Conservation (phyloP, 2,329 filamentous ascomycete genomes). For the Aspergillus puulaauensis region DNA sequence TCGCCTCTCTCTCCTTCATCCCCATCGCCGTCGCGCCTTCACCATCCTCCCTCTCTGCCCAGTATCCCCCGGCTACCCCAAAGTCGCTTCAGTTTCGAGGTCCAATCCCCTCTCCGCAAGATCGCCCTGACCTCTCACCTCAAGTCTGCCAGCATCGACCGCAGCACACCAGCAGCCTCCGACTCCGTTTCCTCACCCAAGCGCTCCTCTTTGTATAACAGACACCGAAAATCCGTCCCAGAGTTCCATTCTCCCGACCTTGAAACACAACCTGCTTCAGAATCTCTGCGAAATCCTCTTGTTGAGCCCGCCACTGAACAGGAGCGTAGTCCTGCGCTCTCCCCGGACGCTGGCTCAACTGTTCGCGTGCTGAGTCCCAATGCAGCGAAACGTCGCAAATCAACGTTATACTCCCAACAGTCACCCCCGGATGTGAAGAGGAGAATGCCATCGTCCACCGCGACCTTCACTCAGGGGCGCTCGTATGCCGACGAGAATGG, state of each 20-base stretch:
- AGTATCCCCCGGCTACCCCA: slow-evolving; percentile 20
- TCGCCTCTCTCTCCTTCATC: slow-evolving; percentile 8
- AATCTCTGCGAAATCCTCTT: slow-evolving; percentile 15
- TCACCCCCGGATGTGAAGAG: slow-evolving; percentile 30
- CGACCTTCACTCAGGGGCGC: slow-evolving; percentile 30
- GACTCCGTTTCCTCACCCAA: slow-evolving; percentile 53
- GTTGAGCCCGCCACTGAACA: slow-evolving; percentile 13
- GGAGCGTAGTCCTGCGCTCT: slow-evolving; percentile 17
- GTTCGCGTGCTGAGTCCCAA: slow-evolving; percentile 26
- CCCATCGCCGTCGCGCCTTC: slow-evolving; percentile 11
- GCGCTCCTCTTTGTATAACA: slow-evolving; percentile 37
- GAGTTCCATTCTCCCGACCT: slow-evolving; percentile 22
- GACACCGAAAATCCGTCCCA: slow-evolving; percentile 30
- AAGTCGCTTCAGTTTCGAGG: slow-evolving; percentile 26
- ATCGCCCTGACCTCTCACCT: slow-evolving; percentile 22
- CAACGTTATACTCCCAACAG: slow-evolving; percentile 22
- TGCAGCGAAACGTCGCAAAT: slow-evolving; percentile 30
- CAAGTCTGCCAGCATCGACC: slow-evolving; percentile 37
- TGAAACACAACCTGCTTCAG: slow-evolving; percentile 19
- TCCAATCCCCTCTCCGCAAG: slow-evolving; percentile 21
- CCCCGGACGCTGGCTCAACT: slow-evolving; percentile 27
- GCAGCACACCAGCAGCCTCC: slow-evolving; percentile 51
- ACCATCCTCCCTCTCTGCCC: slow-evolving; percentile 5
- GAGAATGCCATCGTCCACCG: slow-evolving; percentile 33
- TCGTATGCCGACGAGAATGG: slow-evolving; percentile 26